Base-by-base conservation (phyloP, 495 filamentous ascomycete species). In the Podospora comata region DNA sequence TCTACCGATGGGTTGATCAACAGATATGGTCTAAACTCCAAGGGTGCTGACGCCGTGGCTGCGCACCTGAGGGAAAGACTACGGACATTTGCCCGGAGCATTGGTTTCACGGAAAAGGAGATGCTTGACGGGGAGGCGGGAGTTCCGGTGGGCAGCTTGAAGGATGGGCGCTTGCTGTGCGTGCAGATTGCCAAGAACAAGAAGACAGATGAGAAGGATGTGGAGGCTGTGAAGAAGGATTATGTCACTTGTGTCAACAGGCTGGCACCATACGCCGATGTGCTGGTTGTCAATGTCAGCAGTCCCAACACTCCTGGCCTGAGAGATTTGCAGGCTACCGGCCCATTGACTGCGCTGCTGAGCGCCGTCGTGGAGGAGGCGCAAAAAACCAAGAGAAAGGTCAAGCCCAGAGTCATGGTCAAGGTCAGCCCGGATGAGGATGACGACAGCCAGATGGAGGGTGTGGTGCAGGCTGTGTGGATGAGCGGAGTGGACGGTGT, bases 171-270 rank as follows among this genome's bases (percentile, higher is more conserved):
- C 61, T 80, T 98, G 66, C 80, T 98, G 56, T 89, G 91, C 1
- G 92, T 99, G n/a, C 94, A 99, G 76, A 87, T 99, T 28, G 92
- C 94, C n/a, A 97, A 99, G 87, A 98, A 97, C 80, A 96, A 95
- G 81, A 75, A 80, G 56, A 99, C 95, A 1, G 85, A 92, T 9
- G 93, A 96, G 70, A 82, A 83, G 16, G 92, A 99, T 76, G 87
- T 96, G 55, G 85, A 91, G 30, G 93, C 93, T 26, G 91, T 98
- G 58, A 89, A 86, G 72, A 77, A 80, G 30, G 95, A 98, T 81
- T 97, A 97, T 73, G 89, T 93, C 20, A 89, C 88, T 73, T 97
- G 94, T 72, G 92, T 97, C 0, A 80, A 92, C 65, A 85, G 87
- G 48, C 80, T 99, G 7, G 95, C 87, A 2, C 86, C 82, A 55